Conservation (phyloP, 192 early-diverging fungal genomes). For the Rhizophagus prolifer region DNA sequence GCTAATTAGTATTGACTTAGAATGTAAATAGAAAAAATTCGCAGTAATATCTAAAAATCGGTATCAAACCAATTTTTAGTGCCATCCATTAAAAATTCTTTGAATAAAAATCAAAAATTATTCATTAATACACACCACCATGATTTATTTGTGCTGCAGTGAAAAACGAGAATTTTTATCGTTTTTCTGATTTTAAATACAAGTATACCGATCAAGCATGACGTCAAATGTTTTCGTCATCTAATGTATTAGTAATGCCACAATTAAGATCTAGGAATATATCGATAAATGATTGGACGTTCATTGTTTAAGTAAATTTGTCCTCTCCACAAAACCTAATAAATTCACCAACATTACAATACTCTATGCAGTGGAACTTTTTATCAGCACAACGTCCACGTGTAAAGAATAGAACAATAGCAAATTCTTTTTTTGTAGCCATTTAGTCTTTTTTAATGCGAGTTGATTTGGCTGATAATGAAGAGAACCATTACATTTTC, state of each 20-base stretch:
- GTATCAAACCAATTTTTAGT: background rate
- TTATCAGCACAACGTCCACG: background rate
- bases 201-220: too few relatives aligned
- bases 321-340: background rate
- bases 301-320: background rate
- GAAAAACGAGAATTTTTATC: too few relatives aligned
- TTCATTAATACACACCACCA: background rate
- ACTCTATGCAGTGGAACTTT: background rate
- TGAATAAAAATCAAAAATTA: background rate
- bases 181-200: too few relatives aligned
- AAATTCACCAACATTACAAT: background rate
- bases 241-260: too few relatives aligned
- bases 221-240: too few relatives aligned
- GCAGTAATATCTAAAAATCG: background rate
- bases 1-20: background rate
- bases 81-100: background rate
- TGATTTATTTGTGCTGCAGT: background rate
- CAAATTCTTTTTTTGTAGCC: background rate
- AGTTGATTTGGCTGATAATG: background rate
- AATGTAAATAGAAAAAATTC: background rate
- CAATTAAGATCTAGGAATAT: too few relatives aligned
- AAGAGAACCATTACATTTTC: background rate
- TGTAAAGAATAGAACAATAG: background rate
- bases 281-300: too few relatives aligned
- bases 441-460: background rate